Evolutionary conservation across 2,329 filamentous ascomycete genomes (phyloP), one percentile per base, ranked within the genome.

Genomic region (Aspergillus oerlinghausenensis): DNA sequence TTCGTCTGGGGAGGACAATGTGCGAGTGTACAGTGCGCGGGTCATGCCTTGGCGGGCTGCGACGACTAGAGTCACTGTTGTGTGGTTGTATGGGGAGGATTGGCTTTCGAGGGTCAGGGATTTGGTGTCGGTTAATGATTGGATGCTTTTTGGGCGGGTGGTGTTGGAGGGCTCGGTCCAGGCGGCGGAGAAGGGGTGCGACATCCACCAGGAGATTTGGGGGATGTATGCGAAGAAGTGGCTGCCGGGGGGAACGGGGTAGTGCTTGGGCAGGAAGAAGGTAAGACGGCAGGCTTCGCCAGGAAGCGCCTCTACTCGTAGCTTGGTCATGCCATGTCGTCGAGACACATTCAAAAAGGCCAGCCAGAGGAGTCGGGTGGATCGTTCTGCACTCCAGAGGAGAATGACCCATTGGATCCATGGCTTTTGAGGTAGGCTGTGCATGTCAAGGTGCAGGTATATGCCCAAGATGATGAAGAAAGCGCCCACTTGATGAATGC

Each of bases 141-240:
- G 63, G 51, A 65, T 73, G 68, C 50, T 74, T 74, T 63, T 73
- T 69, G 10, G 57, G 43, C 32, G 59, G 42, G 45, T 49, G 60
- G 57, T 43, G 59, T 50, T 65, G 56, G 29, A 65, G 63, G 50
- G 55, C 63, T 60, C 57, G 26, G 60, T 47, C 77, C 77, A 79
- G 17, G 77, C 77, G 9, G 79, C 73, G 17, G 76, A 79, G 62
- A 79, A 79, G 1, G 77, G 77, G 61, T 79, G 77, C 0, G 77
- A 79, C 75, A 78, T 78, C 77, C 77, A 79, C 57, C 67, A 65
- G 6, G 77, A 72, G 49, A 79, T 63, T 43, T 65, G 69, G 3
- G 84, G 84, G 55, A 86, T 77, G 71, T 85, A 86, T 55, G 81
- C 79, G 68, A 83, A 85, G 9, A 84, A 82, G 66, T 86, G 83